These are phyloP conservation scores for Xylaria sp. DNA, from an alignment of 2,329 filamentous ascomycete genomes.

Conservation along the genomic window DNA sequence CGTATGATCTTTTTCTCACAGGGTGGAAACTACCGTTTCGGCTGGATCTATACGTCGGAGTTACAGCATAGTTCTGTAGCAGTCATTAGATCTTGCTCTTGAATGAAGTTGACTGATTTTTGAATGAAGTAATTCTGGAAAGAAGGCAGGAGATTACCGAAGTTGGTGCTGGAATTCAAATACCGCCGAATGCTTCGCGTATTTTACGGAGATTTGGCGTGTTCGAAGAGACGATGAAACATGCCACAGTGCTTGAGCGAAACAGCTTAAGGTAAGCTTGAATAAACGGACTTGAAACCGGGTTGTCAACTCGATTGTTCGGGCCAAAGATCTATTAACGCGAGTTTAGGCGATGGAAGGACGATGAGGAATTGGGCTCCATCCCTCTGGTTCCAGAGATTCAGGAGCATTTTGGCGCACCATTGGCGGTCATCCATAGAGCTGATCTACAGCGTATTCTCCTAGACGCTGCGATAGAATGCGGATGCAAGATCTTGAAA, in stretches of 20 bases:
- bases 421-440: constrained; percentile 43
- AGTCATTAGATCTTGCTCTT: too few species aligned
- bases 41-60: background rate
- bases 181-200: constrained; percentile 50
- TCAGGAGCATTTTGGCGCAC: constrained; percentile 40
- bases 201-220: constrained; percentile 49
- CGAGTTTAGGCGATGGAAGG: constrained; percentile 39
- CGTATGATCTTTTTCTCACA: background rate
- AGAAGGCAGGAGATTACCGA: constrained; percentile 49
- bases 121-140: constrained; percentile 46
- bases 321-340: constrained; percentile 5
- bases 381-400: constrained; percentile 34
- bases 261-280: constrained; percentile 47
- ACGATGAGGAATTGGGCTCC: constrained; percentile 42
- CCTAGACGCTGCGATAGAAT: constrained; percentile 33
- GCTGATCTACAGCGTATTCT: constrained; percentile 44
- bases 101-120: constrained; percentile 28
- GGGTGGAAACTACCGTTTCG: background rate
- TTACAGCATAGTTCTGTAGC: background rate
- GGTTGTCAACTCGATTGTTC: background rate
- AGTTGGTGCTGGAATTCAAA: constrained; percentile 53
- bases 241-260: constrained; percentile 41
- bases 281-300: background rate
- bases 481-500: constrained; percentile 39
- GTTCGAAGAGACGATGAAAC: constrained; percentile 33